Evolutionary conservation across 345 rosid genomes (phyloP), one percentile per base, ranked within the genome.

Genomic region (Fremontodendron californicum): DNA sequence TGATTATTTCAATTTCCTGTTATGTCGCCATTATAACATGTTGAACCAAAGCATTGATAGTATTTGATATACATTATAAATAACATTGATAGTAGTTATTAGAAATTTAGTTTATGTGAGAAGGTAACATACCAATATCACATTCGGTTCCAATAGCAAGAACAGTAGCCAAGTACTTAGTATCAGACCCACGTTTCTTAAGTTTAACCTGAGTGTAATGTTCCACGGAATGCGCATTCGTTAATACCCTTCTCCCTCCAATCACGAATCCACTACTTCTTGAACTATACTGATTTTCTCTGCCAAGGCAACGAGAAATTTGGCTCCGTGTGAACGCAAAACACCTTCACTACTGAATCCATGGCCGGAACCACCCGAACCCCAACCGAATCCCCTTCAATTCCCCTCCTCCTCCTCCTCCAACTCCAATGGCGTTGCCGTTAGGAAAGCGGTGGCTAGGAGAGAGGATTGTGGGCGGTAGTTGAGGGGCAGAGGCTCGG

Each of bases 141-240:
- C 91, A 90, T 77, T 90, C 92, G 0, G 90, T 89, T 43, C 94
- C 94, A 62, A 89, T 89, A 61, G 94, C 90, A n/a, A 90, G 83
- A 16, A 90, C 92, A 13, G 89, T 87, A 15, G 92, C 92, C 86
- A 90, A 81, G 76, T 87, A 89, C 86, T 90, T 90, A 1, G 92
- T 84, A 66, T 76, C 94, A 13, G 92, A 90, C 4, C 94, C 92
- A 1, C 94, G 83, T 80, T 84, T 90, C 78, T 88, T 90, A 51
- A 88, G 64, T 82, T 88, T 88, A 66, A 86, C 90, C 80, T 87
- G 94, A 3, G 92, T 88, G 49, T 87, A 86, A 81, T 90, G 92
- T 84, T 90, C 92, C 29, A 90, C 91, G 0, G 94, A 90, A 80
- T 90, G 94, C 1, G 92, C 94, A 81, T 90, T 90, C 5, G 94